Evolutionary conservation across 768 basidiomycete species (phyloP), one percentile per base, ranked within the genome.

Genomic region (Suillus sp.): DNA sequence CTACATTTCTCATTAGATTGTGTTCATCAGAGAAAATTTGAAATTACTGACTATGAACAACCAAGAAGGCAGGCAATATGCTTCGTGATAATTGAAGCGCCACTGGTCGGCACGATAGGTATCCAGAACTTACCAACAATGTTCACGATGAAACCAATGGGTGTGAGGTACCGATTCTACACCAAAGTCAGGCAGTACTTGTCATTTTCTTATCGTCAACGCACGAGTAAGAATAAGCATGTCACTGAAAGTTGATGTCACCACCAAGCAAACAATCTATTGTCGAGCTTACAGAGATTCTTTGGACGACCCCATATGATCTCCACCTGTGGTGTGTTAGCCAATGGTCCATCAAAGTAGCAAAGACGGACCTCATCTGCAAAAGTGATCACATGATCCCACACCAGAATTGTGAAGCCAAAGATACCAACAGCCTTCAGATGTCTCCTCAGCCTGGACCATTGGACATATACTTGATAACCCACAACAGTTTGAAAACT

Each of bases 141-240:
- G 65, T 88, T 87, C 56, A 88, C 72, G 22, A 87, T 81, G 69
- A 89, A 89, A 1, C 84, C 85, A 2, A 88, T 72, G 0, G 87
- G 86, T 0, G 84, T 87, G 27, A 88, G 72, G 66, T 89, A 89
- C 22, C 87, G 83, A 67, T 88, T 89, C 86, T 89, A 57, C 42
- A 62, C 72, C 77, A 78, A 59, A 22, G 20, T 53, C 22, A 7
- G 35, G 38, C 25, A 11, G 53, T 45, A 38, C 4, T 16, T 20
- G 16, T 10, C 3, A 20, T 25, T 32, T 47, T 45, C 48, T 9
- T 2, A 10, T 25, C 25, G 13, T 4, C 3, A 27, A 64, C 78
- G 55, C 66, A 80, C 80, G 38, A 81, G 25, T 18, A 79, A 66
- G 63, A 81, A 81, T 35, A 81, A 67, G 38, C 67, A 78, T 22